phyloP scores from a whole-genome alignment of 805 yeast species.

The Schizosaccharomyces cryophilus region DNA sequence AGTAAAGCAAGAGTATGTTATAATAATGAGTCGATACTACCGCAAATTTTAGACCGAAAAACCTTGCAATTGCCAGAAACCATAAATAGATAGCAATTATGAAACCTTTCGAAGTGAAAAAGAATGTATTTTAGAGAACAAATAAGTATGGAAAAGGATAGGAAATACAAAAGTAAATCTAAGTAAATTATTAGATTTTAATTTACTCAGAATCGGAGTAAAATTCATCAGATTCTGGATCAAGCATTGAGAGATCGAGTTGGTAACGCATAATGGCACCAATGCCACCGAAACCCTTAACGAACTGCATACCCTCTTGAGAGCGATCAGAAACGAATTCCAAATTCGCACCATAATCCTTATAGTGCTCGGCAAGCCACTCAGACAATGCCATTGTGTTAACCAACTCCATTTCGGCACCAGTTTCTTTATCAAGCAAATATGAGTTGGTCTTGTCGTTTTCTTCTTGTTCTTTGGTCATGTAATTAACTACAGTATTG shows the following conservation, averaged over 20 bases:
- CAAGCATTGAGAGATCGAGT: slow-evolving; percentile 88
- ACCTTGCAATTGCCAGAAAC: too few species aligned
- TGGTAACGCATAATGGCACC: slow-evolving; percentile 92
- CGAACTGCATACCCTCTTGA: slow-evolving; percentile 96
- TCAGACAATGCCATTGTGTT: slow-evolving; percentile 53
- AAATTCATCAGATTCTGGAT: slow-evolving; percentile 71
- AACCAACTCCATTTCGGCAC: slow-evolving; percentile 73
- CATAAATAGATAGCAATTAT: too few species aligned
- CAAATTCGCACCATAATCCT: slow-evolving; percentile 76
- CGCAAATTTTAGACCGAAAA: too few species aligned
- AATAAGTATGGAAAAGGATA: too few species aligned
- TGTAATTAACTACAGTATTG: slow-evolving; percentile 45
- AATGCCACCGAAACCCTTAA: slow-evolving; percentile 94
- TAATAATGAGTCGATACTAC: too few species aligned
- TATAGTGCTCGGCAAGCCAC: slow-evolving; percentile 95
- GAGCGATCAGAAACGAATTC: slow-evolving; percentile 94
- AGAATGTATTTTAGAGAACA: too few species aligned
- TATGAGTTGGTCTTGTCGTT: slow-evolving; percentile 44
- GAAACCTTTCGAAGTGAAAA: too few species aligned
- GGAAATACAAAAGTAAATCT: not conserved
- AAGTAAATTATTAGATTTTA: not conserved
- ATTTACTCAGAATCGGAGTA: slow-evolving; percentile 19
- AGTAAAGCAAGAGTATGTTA: too few species aligned
- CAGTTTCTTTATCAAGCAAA: slow-evolving; percentile 60
- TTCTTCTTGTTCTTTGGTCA: slow-evolving; percentile 27